Percentiles rank a stretch among this genome's conserved stretches.
These are phyloP conservation scores for Neurospora sp. DNA, from an alignment of 495 filamentous ascomycete species.

Conservation along the genomic window DNA sequence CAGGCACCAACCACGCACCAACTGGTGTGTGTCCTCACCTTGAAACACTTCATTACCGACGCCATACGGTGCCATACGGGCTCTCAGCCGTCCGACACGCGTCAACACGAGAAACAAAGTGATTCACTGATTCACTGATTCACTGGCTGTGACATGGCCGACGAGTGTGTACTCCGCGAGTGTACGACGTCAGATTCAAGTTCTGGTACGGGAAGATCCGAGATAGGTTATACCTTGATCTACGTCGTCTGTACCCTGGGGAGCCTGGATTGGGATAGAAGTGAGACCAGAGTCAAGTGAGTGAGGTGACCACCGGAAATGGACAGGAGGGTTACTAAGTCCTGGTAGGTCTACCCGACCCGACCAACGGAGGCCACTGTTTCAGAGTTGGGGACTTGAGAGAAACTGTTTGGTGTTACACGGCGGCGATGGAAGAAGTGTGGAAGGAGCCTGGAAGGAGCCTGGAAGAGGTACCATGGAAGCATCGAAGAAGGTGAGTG, in stretches of 20 bases:
- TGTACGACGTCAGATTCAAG: not conserved
- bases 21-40: not conserved
- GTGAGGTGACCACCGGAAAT: not conserved
- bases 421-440: not conserved
- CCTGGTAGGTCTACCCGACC: not conserved
- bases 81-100: not conserved
- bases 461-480: not conserved
- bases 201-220: not conserved
- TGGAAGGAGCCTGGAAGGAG: not conserved
- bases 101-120: not conserved
- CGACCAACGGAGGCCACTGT: not conserved
- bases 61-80: not conserved
- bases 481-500: no score
- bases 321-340: no score
- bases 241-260: no score
- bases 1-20: not conserved
- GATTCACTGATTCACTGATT: not conserved
- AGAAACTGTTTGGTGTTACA: not conserved
- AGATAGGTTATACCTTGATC: not conserved
- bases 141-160: not conserved
- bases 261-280: no score
- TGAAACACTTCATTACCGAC: not conserved
- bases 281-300: not conserved
- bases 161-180: not conserved
- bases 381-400: not conserved